Base-by-base conservation (phyloP, 2,329 filamentous ascomycete genomes). In the Cercospora nicotianae region DNA sequence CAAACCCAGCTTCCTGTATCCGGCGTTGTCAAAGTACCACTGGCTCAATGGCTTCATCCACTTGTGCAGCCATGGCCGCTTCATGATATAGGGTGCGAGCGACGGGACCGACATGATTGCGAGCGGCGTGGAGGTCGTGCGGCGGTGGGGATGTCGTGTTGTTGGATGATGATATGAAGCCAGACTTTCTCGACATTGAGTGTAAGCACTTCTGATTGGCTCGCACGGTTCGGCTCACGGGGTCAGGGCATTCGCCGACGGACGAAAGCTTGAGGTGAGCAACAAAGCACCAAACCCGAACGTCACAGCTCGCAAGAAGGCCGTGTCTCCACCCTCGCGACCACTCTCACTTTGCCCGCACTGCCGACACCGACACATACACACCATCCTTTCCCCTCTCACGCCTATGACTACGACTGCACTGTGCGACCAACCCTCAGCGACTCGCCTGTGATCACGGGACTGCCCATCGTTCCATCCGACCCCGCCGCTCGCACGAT, bases 1-100 rank as follows among this genome's bases (percentile, higher is more conserved):
- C 83, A 97, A 86, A 78, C 94, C 94, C 78, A 97, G 86, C 87
- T 94, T 89, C 83, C 93, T 91, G 87, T 97, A 97, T 80, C 94
- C 94, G 76, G 94, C 87, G 77, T 93, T 91, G 80, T 94, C 90
- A 83, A 84, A 83, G 85, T 98, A 98, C 93, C 93, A 97, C 78
- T 89, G 87, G 82, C 94, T 88, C 73, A 97, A 80, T 74, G 95
- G 95, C 85, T 85, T 88, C 81, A 98, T 83, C 83, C 91, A 86
- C 76, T 86, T 89, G 82, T 85, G 84, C 79, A 98, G 88, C 92
- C 92, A 97, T 75, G 94, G 94, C 78, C 93, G 90, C 86, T 91
- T 91, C 80, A 89, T 79, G 79, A 97, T 87, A 79, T 89, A 94
- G 76, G 88, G 91, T 77, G 91, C 87, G 82, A 93, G 86, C 78